A percentile compares a stretch with the other conserved stretches of the same genome.
These are phyloP conservation scores for Lathyrus tuberosus DNA, from an alignment of 306 rosid species.

Conservation along the genomic window DNA sequence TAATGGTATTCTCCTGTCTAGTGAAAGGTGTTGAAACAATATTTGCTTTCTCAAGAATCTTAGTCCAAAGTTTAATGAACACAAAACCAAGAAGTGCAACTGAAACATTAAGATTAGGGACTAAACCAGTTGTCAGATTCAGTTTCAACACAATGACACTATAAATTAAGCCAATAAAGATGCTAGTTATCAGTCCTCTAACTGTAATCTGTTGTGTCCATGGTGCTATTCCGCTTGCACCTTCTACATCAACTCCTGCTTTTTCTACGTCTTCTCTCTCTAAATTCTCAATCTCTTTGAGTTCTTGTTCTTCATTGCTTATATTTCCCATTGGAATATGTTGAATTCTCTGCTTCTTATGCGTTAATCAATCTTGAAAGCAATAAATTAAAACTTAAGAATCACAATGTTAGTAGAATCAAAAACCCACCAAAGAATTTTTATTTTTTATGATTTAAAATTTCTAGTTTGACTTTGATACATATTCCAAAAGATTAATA, in stretches of 20 bases:
- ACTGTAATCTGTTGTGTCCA: constrained; percentile 73
- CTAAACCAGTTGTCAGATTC: constrained; percentile 84
- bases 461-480: no score
- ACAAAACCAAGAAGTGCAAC: constrained; percentile 94
- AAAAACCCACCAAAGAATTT: no score
- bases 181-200: constrained; percentile 73
- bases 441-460: no score
- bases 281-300: constrained; percentile 49
- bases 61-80: constrained; percentile 69
- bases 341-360: constrained; percentile 2
- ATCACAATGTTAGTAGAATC: no score
- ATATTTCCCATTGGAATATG: constrained; percentile 44
- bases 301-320: constrained; percentile 46
- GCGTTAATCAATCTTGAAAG: constrained; percentile 19
- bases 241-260: constrained; percentile 47
- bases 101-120: constrained; percentile 91
- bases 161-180: constrained; percentile 67
- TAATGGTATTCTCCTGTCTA: constrained; percentile 81
- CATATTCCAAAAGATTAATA: no score
- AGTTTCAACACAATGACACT: constrained; percentile 81
- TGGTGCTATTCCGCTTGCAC: constrained; percentile 53
- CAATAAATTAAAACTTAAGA: no score
- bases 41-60: constrained; percentile 71
- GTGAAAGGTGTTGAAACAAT: constrained; percentile 76
- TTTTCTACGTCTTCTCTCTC: constrained; percentile 50